Evolutionary conservation across 345 rosid species (phyloP), one percentile per base, ranked within the genome.

Genomic region (Dipteronia sinensis): DNA sequence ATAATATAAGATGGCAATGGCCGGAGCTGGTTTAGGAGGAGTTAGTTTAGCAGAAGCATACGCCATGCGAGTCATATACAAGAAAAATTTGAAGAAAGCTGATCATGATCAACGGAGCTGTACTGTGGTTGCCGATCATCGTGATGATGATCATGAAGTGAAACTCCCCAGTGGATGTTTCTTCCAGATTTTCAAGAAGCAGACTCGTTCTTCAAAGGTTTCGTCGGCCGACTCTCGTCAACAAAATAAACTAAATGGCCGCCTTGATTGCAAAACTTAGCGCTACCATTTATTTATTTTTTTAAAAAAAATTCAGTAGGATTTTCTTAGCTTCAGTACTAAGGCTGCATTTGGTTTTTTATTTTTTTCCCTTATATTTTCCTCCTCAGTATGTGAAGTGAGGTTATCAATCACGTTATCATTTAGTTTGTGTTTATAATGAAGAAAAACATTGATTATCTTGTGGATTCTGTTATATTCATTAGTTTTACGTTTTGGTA

Each of bases 41-140:
- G 27, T 31, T 0, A 65, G 82, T 63, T 77, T 90, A 3, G 89
- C 86, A 20, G 90, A 90, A 63, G 86, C 71, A 69, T 90, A 88
- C 46, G 83, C 76, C 3, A 79, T 81, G 84, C 79, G 81, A 68
- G 66, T 77, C 70, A 10, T 82, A 15, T 64, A 83, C 31, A 85
- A 78, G 71, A 84, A 66, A 80, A 86, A 23, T 0, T 25, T 76
- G 87, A 80, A 86, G 85, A 76, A 74, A 78, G 59, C 23, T 49
- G 64, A 38, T 7, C 11, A 42, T 42, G 2, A 34, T 27, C 38
- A 34, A 34, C 38, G 38, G 38, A 34, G 6, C 38, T 34, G 38
- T 34, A 4, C n/a, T n/a, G n/a, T 34, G 38, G 38, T 4, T 34
- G 38, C 38, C 38, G 38, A 34, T 34, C 38, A 34, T 34, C 38